Evolutionary conservation across 768 basidiomycete species (phyloP), one percentile per base, ranked within the genome.

Genomic region (Mrakia hoshinonis): DNA sequence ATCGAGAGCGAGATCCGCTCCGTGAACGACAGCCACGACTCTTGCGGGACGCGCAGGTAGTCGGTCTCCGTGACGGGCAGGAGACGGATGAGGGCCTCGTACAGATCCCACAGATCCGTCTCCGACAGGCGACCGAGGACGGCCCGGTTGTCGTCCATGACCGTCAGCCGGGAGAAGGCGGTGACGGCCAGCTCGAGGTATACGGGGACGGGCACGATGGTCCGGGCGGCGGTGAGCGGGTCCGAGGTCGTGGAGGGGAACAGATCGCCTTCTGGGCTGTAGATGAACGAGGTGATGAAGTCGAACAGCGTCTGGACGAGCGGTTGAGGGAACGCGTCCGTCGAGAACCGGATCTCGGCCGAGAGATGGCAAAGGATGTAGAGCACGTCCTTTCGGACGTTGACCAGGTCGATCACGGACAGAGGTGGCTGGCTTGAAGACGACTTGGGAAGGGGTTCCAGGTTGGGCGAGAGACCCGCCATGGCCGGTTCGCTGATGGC

Each of bases 1-100:
- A 96, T 84, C n/a, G 85, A 85, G 83, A 93, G 85, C 58, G 89
- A 82, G 66, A 83, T 81, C 75, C 89, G 89, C 82, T 94, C 90
- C 73, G 90, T 80, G 78, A 91, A 89, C 51, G 86, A 85, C 55
- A 93, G 78, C 87, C 90, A 92, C 26, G 75, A 81, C 76, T 76
- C 90, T 79, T 76, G 86, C 80, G 78, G 74, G 61, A 80, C 70
- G 31, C 79, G 72, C 24, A 77, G 76, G 52, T 91, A 90, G 79
- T 96, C 92, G 22, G 82, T 78, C 70, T 90, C 88, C 31, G 85
- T 79, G 60, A 96, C 79, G 6, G 95, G 95, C n/a, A 97, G 83
- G 55, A 92, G 86, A 76, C 88, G 87, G 70, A 94, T 84, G 20
- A 95, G 85, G 9, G 85, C 83, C 62, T 85, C 83, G 75, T 95